A percentile compares a stretch with the other conserved stretches of the same genome.
These are phyloP conservation scores for Calonectria multiphialidica DNA, from an alignment of 2,329 filamentous ascomycete species.

Conservation along the genomic window DNA sequence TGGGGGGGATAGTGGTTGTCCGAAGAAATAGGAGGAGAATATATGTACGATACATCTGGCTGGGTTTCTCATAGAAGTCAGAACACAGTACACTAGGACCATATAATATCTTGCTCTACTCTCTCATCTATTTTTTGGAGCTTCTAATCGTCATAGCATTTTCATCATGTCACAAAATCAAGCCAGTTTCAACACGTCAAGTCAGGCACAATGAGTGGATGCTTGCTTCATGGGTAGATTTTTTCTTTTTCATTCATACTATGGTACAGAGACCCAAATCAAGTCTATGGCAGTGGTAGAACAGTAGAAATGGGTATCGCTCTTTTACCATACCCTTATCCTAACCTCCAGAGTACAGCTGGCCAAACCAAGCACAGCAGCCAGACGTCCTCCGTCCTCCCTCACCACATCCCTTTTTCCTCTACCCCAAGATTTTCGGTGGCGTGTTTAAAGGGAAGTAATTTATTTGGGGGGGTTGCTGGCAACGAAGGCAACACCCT, in stretches of 20 bases:
- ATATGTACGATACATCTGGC: constrained; percentile 15
- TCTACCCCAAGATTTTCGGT: constrained; percentile 19
- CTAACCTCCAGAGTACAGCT: constrained; percentile 17
- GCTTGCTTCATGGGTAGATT: constrained; percentile 34
- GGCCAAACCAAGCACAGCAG: constrained; percentile 21
- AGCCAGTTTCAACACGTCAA: not conserved
- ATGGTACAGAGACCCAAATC: constrained; percentile 51
- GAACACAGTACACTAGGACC: constrained; percentile 12
- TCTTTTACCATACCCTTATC: constrained; percentile 31
- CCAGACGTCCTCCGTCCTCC: constrained; percentile 18
- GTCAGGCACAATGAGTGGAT: constrained; percentile 22
- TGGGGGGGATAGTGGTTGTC: not conserved
- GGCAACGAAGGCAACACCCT: constrained; percentile 77
- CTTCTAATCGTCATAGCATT: not conserved
- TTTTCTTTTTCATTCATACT: constrained; percentile 43
- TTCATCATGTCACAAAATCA: no score
- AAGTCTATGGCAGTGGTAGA: constrained; percentile 50
- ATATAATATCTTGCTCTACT: constrained; percentile 12
- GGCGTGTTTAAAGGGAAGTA: not conserved
- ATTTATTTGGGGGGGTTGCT: constrained; percentile 71
- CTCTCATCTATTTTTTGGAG: not conserved
- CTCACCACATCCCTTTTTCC: constrained; percentile 25
- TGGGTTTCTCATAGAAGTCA: constrained; percentile 8
- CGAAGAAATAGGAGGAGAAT: not conserved
- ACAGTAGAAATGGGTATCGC: constrained; percentile 41